phyloP scores from a whole-genome alignment of 805 yeast species.

The Lipomyces sp. region DNA sequence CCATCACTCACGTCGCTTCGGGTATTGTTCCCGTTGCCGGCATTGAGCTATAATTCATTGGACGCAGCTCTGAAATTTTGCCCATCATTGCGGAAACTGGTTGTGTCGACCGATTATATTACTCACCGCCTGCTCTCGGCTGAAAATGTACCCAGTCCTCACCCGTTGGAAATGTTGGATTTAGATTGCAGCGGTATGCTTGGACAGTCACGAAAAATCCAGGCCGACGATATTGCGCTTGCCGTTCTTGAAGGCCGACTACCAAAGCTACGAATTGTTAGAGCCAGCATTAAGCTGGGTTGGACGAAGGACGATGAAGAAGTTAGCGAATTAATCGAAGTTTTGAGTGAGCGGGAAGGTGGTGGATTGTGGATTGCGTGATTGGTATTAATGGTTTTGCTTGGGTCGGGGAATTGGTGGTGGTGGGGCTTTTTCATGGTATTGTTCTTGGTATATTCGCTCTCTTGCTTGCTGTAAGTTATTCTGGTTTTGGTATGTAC shows the following conservation, averaged over 20 bases:
- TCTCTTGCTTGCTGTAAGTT: background rate
- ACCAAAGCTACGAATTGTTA: constrained; percentile 65
- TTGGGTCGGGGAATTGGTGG: constrained; percentile 61
- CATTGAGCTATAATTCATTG: constrained; percentile 66
- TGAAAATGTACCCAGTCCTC: constrained; percentile 46
- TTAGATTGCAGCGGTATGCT: constrained; percentile 82
- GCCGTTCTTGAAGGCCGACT: constrained; percentile 80
- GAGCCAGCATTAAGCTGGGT: constrained; percentile 77
- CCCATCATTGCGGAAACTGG: constrained; percentile 67
- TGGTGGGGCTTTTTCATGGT: background rate
- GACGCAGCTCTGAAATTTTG: constrained; percentile 77
- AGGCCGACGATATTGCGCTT: constrained; percentile 85
- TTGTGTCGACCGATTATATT: constrained; percentile 79
- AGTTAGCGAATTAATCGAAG: constrained; percentile 65
- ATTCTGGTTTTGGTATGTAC: background rate
- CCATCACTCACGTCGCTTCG: constrained; percentile 63
- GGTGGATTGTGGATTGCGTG: constrained; percentile 63
- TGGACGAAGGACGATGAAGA: constrained; percentile 69
- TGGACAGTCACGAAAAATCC: constrained; percentile 80
- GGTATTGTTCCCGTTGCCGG: constrained; percentile 89
- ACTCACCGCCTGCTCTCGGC: constrained; percentile 52
- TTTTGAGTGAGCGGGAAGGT: constrained; percentile 75
- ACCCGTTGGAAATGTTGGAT: constrained; percentile 64
- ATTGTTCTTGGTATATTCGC: background rate
- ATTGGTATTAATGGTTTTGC: background rate